These are phyloP conservation scores for Ceratocystis papillata DNA, from an alignment of 2,329 filamentous ascomycete genomes.

Conservation along the genomic window DNA sequence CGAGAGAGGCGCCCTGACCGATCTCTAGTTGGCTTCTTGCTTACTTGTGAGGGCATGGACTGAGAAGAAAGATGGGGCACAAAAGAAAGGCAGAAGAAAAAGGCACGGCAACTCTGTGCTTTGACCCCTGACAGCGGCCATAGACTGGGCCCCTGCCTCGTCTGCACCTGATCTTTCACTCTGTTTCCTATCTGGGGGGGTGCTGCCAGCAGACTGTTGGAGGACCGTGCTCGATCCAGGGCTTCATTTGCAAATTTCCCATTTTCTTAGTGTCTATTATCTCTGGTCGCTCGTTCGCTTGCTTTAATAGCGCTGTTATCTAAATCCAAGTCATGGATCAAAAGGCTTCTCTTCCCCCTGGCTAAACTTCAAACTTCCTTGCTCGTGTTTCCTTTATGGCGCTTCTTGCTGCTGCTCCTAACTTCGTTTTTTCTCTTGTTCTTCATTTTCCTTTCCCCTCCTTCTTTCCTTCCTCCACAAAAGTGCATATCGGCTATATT, in stretches of 20 bases:
- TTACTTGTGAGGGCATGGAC: neutral
- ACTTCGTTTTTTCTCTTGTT: neutral
- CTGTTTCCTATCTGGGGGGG: neutral
- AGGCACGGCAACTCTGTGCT: neutral
- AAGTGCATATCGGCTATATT: neutral
- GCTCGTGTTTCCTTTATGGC: slow-evolving; percentile 26
- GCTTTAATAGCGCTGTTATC: slow-evolving; percentile 2
- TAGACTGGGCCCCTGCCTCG: neutral
- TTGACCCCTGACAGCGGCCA: slow-evolving; percentile 10
- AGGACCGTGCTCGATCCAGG: slow-evolving; percentile 3
- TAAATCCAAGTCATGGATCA: neutral
- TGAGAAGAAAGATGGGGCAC: neutral
- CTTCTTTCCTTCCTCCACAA: neutral
- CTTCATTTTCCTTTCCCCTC: neutral
- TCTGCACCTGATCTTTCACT: neutral
- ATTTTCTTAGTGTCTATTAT: slow-evolving; percentile 1
- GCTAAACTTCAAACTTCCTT: slow-evolving; percentile 3
- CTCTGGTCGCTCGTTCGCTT: slow-evolving; percentile 1
- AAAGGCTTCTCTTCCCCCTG: slow-evolving; percentile 3
- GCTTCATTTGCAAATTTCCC: neutral
- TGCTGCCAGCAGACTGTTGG: neutral
- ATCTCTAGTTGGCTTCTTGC: neutral
- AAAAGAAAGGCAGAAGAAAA: neutral
- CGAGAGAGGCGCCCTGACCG: neutral
- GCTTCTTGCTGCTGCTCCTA: slow-evolving; percentile 9